Conservation (phyloP, 306 rosid species). For the Begonia peltatifolia region DNA sequence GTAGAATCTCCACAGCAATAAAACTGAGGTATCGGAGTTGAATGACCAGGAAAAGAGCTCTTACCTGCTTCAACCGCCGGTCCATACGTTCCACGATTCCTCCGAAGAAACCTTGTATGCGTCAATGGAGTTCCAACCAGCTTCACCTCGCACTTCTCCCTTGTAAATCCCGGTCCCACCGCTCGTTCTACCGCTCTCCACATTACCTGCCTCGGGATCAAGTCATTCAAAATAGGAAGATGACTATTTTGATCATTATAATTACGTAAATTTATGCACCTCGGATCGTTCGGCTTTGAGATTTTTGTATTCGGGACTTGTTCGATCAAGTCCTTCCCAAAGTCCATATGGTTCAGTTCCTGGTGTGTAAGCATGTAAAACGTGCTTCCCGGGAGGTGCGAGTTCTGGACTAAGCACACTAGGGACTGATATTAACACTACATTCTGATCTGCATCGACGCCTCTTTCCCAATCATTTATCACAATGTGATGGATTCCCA, state of each 20-base stretch:
- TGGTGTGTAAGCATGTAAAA: conserved; percentile 78
- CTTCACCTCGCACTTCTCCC: conserved; percentile 83
- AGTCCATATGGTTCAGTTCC: conserved; percentile 80
- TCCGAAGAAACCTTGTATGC: conserved; percentile 55
- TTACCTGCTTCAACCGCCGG: conserved; percentile 69
- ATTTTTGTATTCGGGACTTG: conserved; percentile 59
- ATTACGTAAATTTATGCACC: conserved; percentile 20
- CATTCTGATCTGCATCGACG: conserved; percentile 91
- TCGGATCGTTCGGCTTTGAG: conserved; percentile 79
- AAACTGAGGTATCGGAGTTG: conserved; percentile 59
- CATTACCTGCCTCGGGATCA: conserved; percentile 32
- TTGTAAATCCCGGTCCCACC: conserved; percentile 52
- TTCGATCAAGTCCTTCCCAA: conserved; percentile 83
- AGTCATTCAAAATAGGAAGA: neutral
- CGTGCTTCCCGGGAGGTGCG: conserved; percentile 78
- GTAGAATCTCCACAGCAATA: conserved; percentile 91
- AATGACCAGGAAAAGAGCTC: conserved; percentile 57
- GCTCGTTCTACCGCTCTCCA: conserved; percentile 88
- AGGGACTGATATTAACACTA: conserved; percentile 81
- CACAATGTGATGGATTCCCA: conserved; percentile 90
- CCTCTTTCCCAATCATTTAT: conserved; percentile 93
- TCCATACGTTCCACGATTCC: conserved; percentile 65
- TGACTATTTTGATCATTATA: neutral
- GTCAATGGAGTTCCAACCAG: conserved; percentile 75
- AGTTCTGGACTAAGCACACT: conserved; percentile 71